Percentiles rank a stretch among this genome's conserved stretches.
These are phyloP conservation scores for Colletotrichum salicis DNA, from an alignment of 2,329 filamentous ascomycete genomes.

Conservation along the genomic window DNA sequence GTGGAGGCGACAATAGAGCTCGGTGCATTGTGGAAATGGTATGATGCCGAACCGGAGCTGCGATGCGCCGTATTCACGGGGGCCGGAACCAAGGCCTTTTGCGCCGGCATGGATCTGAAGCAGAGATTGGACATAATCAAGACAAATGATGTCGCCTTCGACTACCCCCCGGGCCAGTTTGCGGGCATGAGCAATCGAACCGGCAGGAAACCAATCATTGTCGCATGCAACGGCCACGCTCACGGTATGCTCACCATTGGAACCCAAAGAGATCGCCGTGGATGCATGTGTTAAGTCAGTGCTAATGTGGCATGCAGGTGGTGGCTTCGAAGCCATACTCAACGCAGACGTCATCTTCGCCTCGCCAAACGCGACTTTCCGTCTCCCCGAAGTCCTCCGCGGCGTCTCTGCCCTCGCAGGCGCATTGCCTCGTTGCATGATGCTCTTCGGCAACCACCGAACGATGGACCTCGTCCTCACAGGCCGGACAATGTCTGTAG, in stretches of 20 bases:
- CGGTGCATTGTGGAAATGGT: constrained; percentile 59
- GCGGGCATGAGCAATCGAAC: constrained; percentile 48
- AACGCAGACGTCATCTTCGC: constrained; percentile 69
- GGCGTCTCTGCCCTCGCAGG: constrained; percentile 69
- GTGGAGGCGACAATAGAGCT: constrained; percentile 50
- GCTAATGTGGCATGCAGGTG: constrained; percentile 36
- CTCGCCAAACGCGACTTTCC: constrained; percentile 61
- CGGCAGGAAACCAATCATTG: constrained; percentile 46
- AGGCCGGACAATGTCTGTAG: constrained; percentile 38
- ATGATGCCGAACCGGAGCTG: constrained; percentile 59
- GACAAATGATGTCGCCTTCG: constrained; percentile 42
- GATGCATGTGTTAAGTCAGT: not conserved
- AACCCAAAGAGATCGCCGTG: not conserved
- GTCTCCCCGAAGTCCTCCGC: constrained; percentile 66
- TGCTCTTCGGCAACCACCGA: constrained; percentile 46
- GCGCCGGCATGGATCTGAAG: constrained; percentile 64
- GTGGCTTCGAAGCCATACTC: constrained; percentile 46
- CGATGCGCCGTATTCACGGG: constrained; percentile 64
- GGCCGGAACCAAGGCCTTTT: constrained; percentile 60
- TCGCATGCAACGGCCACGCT: constrained; percentile 45
- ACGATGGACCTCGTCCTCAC: constrained; percentile 48
- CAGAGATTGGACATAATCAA: constrained; percentile 50
- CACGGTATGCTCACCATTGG: constrained; percentile 39
- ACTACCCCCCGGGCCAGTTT: constrained; percentile 48
- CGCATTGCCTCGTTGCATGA: constrained; percentile 60